Evolutionary conservation across 2,329 filamentous ascomycete species (phyloP), one percentile per base, ranked within the genome.

Genomic region (Pestalotiopsis fici): DNA sequence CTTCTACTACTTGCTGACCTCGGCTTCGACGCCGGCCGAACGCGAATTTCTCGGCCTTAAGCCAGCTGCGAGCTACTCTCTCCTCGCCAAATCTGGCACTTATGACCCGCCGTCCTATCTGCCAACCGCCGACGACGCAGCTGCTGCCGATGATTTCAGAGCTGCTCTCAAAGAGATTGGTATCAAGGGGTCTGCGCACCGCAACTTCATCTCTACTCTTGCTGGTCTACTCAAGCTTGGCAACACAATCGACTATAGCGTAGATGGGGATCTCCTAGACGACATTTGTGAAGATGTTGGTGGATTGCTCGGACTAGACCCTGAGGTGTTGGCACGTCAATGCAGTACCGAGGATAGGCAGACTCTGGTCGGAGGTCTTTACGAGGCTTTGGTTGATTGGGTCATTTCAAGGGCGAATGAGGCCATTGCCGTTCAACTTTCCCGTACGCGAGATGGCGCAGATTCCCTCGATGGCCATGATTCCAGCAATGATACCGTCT

Each of bases 311-410:
- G 95, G 95, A 23, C 82, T 99, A 64, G 93, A 98, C 43, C 93
- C 95, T 0, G 94, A 97, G 56, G 86, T 95, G 1, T 87, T 99
- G 7, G 82, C 91, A 54, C 87, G 87, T 64, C 91, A 95, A 74
- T 94, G 93, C 78, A 92, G 90, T 68, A 97, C 94, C 0, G 89
- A 95, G 68, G 96, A 98, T 68, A 90, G 96, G 11, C 89, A 91
- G 74, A 90, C 93, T 2, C 83, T 98, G 54, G 93, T 98, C 68
- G 91, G 90, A 13, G 95, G 93, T 2, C 85, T 98, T 18, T 99
- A 99, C 75, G 96, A 99, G 80, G 91, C 95, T 13, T 84, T 98
- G 28, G 94, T 99, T 0, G 96, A 98, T 77, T 98, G 94, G 93
- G 92, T 99, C 15, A 91, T 99, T 69, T 83, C 86, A 66, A 96